Evolutionary conservation across 1,284 basidiomycete species (phyloP).

Genomic region (Fistulinella staudtii): DNA sequence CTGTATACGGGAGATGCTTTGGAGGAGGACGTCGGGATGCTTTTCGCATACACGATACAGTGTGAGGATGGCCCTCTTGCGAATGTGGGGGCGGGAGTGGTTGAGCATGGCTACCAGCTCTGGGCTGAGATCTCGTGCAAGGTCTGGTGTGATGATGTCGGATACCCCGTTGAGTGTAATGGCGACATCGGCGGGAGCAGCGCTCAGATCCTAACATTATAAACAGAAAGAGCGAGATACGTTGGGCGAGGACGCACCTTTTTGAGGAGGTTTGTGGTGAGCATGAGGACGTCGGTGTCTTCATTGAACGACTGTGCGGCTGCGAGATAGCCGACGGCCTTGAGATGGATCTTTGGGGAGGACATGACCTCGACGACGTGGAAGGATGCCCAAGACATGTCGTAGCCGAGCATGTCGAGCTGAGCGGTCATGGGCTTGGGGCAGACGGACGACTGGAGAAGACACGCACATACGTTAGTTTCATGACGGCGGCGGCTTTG

Average conservation of each 20-base stretch:
- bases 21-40: slow-evolving; percentile 71
- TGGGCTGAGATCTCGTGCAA: slow-evolving; percentile 84
- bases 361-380: slow-evolving; percentile 99
- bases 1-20: slow-evolving; percentile 68
- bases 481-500: slow-evolving; percentile 92
- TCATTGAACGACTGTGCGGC: slow-evolving; percentile 90
- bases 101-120: slow-evolving; percentile 89
- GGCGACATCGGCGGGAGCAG: slow-evolving; percentile 72
- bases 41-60: slow-evolving; percentile 76
- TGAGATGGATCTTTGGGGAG: slow-evolving; percentile 85
- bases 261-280: slow-evolving; percentile 96
- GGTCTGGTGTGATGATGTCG: slow-evolving; percentile 83
- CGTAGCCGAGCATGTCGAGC: slow-evolving; percentile 92
- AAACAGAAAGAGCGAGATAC: not conserved
- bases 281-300: slow-evolving; percentile 95
- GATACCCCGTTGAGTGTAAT: slow-evolving; percentile 86
- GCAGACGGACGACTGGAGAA: not conserved
- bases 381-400: slow-evolving; percentile 89
- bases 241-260: slow-evolving; percentile 58
- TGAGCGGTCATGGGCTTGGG: slow-evolving; percentile 31
- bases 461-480: slow-evolving; percentile 89
- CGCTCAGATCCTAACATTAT: slow-evolving; percentile 71
- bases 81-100: slow-evolving; percentile 84
- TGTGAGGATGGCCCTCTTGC: slow-evolving; percentile 85
- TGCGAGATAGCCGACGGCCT: slow-evolving; percentile 94